Evolutionary conservation across 2,329 filamentous ascomycete species (phyloP).

Genomic region (Botrytis squamosa): DNA sequence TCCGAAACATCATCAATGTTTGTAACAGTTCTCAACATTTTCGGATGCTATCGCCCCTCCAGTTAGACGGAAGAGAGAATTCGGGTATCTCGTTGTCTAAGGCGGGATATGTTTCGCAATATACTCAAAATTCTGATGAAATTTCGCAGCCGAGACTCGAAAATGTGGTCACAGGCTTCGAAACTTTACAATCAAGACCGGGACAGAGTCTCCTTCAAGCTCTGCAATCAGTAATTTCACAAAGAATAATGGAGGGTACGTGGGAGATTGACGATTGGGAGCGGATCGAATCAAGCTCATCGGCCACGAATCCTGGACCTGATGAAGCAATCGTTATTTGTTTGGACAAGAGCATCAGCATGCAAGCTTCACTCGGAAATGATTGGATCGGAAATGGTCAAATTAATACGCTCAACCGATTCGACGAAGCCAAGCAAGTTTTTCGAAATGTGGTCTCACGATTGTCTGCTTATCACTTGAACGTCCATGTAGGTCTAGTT

Average conservation of each 20-base stretch:
- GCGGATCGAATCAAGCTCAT: not conserved
- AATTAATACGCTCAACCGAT: not conserved
- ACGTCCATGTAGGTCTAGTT: not conserved
- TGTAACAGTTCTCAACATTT: not conserved
- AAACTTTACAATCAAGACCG: not conserved
- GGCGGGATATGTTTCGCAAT: not conserved
- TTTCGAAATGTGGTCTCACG: not conserved
- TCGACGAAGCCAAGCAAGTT: not conserved
- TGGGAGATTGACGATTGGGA: not conserved
- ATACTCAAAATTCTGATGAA: not conserved
- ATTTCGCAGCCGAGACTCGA: not conserved
- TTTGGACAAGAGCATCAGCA: not conserved
- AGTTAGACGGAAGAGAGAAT: not conserved
- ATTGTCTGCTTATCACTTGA: not conserved
- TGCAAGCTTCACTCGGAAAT: not conserved
- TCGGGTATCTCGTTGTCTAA: not conserved
- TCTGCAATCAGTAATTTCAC: not conserved
- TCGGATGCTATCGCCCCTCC: not conserved
- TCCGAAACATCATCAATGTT: not conserved
- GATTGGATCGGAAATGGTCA: not conserved
- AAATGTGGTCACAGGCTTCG: not conserved
- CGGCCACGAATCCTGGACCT: not conserved
- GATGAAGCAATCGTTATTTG: not conserved
- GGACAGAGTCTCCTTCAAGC: not conserved
- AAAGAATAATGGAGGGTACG: not conserved